Evolutionary conservation across 371 early-diverging fungal genomes (phyloP).

Genomic region (Actinomucor elegans): DNA sequence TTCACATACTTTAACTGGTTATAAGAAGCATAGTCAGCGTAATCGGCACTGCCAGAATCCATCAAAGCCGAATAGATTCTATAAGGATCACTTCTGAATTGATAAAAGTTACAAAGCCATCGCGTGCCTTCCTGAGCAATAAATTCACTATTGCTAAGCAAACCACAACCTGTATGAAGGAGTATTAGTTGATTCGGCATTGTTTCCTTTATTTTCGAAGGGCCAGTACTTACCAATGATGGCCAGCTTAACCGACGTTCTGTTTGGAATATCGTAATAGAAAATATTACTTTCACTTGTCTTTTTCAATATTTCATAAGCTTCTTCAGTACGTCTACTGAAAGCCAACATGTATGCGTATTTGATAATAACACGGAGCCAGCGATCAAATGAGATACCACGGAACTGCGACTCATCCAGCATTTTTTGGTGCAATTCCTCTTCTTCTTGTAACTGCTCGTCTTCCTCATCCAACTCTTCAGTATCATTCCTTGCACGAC

Average conservation of each 20-base stretch:
- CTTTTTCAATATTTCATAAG: constrained; percentile 59
- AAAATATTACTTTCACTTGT: constrained; percentile 69
- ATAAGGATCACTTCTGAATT: constrained; percentile 51
- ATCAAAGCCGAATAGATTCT: constrained; percentile 53
- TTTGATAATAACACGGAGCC: constrained; percentile 68
- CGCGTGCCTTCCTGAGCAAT: constrained; percentile 46
- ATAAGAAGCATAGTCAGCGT: not conserved
- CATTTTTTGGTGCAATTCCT: constrained; percentile 21
- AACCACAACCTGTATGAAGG: constrained; percentile 48
- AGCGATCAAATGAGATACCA: constrained; percentile 58
- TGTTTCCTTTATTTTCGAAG: too few species aligned
- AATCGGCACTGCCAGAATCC: not conserved
- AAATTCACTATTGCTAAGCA: constrained; percentile 36
- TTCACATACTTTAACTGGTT: constrained; percentile 27
- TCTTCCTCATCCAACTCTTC: constrained; percentile 35
- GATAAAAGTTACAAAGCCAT: constrained; percentile 47
- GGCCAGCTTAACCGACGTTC: constrained; percentile 53
- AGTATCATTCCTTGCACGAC: not conserved
- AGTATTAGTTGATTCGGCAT: too few species aligned
- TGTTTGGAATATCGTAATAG: constrained; percentile 53
- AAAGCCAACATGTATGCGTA: constrained; percentile 62
- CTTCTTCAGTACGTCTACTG: constrained; percentile 60
- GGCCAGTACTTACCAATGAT: constrained; percentile 51
- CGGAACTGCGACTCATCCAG: constrained; percentile 38
- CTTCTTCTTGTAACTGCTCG: constrained; percentile 21